Conservation (phyloP, 768 basidiomycete genomes). For the Russula olivacea region DNA sequence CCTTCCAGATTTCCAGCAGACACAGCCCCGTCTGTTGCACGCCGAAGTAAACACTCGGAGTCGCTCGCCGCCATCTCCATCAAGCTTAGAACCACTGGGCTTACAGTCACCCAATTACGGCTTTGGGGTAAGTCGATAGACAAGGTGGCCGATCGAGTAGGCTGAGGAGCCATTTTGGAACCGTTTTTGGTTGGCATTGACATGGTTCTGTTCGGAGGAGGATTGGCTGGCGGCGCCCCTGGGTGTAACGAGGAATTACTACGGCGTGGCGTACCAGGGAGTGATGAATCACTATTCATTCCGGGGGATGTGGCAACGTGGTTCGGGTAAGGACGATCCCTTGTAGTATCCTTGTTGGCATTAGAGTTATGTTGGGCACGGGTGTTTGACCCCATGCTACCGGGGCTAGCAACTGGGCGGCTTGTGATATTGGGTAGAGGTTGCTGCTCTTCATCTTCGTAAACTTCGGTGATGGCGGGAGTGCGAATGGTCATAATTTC, state of each 20-base stretch:
- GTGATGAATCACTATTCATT: neutral
- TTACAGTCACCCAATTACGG: slow-evolving; percentile 1
- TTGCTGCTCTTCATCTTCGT: too few species aligned
- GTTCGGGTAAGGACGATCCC: too few species aligned
- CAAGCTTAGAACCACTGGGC: neutral
- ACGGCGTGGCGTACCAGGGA: too few species aligned
- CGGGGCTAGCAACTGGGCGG: too few species aligned
- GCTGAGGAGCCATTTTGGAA: neutral
- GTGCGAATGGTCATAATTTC: too few species aligned
- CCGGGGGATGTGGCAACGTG: neutral
- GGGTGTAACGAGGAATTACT: neutral
- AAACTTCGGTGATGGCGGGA: too few species aligned
- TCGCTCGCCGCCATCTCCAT: slow-evolving; percentile 6
- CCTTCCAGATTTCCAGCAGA: slow-evolving; percentile 18
- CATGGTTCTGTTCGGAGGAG: neutral
- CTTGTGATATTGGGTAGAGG: too few species aligned
- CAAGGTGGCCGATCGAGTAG: neutral
- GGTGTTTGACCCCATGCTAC: too few species aligned
- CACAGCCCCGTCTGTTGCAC: slow-evolving; percentile 8
- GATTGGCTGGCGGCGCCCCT: neutral
- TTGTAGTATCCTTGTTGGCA: too few species aligned
- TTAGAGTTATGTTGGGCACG: too few species aligned
- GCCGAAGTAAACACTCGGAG: slow-evolving; percentile 1
- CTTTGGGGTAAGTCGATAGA: neutral
- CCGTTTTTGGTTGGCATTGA: neutral